These are phyloP conservation scores for Purpureocillium lavendulum DNA, from an alignment of 2,329 filamentous ascomycete species.

Conservation along the genomic window DNA sequence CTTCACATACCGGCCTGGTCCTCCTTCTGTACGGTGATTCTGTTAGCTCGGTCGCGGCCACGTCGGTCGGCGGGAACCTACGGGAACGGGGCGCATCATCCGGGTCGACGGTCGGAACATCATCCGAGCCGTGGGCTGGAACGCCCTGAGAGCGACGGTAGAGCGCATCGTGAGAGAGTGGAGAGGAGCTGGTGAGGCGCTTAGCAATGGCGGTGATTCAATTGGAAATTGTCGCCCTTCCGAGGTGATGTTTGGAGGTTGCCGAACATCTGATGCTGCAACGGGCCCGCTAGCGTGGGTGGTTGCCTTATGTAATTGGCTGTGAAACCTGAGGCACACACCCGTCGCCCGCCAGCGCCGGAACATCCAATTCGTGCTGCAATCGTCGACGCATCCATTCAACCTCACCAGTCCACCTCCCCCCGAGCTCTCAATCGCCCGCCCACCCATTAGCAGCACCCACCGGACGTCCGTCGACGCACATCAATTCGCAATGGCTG, in stretches of 20 bases:
- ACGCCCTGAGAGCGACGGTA: conserved; percentile 58
- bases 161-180: conserved; percentile 50
- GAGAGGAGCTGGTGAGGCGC: conserved; percentile 18
- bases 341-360: conserved; percentile 18
- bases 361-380: conserved; percentile 33
- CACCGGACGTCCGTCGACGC: conserved; percentile 8
- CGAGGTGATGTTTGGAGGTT: conserved; percentile 20
- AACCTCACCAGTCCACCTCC: conserved; percentile 15
- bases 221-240: conserved; percentile 21
- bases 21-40: conserved; percentile 44
- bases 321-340: conserved; percentile 28
- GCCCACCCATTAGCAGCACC: conserved; percentile 13
- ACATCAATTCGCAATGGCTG: conserved; percentile 66
- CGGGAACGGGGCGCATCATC: conserved; percentile 65
- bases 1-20: conserved; percentile 56
- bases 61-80: conserved; percentile 30
- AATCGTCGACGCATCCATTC: conserved; percentile 22
- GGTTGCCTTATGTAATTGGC: conserved; percentile 27
- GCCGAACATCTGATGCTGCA: conserved; percentile 26
- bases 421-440: conserved; percentile 16
- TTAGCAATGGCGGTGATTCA: conserved; percentile 17
- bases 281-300: conserved; percentile 23
- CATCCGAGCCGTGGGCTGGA: conserved; percentile 53
- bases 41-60: conserved; percentile 15
- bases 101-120: conserved; percentile 59